These are phyloP conservation scores for Tolypocladium tundrense DNA, from an alignment of 2,329 filamentous ascomycete species.

Conservation along the genomic window DNA sequence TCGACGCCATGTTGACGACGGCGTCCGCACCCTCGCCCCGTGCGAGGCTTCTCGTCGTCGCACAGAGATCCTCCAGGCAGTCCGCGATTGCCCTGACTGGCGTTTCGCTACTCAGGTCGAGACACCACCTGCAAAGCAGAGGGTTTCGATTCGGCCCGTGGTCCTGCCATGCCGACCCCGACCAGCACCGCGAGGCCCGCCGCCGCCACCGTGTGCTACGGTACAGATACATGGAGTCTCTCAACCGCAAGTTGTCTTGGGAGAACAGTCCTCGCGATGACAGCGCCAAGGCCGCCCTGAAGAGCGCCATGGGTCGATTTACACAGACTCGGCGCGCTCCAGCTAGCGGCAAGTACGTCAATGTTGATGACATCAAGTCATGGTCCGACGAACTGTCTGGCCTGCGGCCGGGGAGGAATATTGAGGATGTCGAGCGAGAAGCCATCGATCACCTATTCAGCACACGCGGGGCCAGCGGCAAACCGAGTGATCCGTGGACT, in stretches of 20 bases:
- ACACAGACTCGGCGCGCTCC: conserved; percentile 23
- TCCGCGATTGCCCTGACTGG: background rate
- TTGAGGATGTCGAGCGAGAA: conserved; percentile 33
- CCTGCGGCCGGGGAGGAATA: conserved; percentile 28
- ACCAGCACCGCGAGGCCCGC: conserved; percentile 30
- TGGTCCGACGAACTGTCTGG: conserved; percentile 26
- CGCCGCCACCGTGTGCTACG: conserved; percentile 32
- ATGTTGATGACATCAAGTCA: conserved; percentile 22
- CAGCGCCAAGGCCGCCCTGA: conserved; percentile 25
- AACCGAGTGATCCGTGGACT: conserved; percentile 17
- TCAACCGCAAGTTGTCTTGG: conserved; percentile 36
- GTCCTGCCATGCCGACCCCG: conserved; percentile 30
- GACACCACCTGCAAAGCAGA: conserved; percentile 19
- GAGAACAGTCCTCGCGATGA: conserved; percentile 26
- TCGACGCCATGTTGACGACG: conserved; percentile 2
- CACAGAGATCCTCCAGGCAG: background rate
- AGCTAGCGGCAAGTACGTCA: conserved; percentile 20
- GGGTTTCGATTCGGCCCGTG: conserved; percentile 39
- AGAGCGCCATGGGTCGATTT: conserved; percentile 27
- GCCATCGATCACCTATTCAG: conserved; percentile 34
- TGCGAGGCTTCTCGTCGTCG: background rate
- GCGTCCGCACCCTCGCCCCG: background rate
- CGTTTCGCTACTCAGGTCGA: background rate
- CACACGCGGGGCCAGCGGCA: conserved; percentile 11
- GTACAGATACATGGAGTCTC: conserved; percentile 34